A percentile compares a stretch with the other conserved stretches of the same genome.
Evolutionary conservation across 2,329 filamentous ascomycete species (phyloP).

Genomic region (Gyromitra esculenta): DNA sequence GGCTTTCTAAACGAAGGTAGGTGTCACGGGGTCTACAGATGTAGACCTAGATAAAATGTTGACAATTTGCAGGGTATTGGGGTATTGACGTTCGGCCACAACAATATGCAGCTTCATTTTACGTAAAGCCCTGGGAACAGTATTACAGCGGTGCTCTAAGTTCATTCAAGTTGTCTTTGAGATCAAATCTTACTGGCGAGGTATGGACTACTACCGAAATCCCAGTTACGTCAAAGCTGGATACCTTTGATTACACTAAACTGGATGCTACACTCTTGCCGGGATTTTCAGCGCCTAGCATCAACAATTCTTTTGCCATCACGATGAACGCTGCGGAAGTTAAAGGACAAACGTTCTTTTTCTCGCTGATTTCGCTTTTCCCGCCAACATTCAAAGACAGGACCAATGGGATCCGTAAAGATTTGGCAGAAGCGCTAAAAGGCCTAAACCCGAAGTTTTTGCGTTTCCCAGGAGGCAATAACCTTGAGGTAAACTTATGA

Average conservation of each 20-base stretch:
- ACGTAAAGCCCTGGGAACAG: constrained; percentile 65
- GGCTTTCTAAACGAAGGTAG: constrained; percentile 65
- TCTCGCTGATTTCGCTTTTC: constrained; percentile 70
- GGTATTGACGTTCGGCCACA: constrained; percentile 65
- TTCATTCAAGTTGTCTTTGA: constrained; percentile 64
- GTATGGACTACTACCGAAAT: constrained; percentile 58
- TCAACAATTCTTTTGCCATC: constrained; percentile 68
- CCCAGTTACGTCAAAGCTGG: constrained; percentile 61
- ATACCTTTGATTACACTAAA: constrained; percentile 65
- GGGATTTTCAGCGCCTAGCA: constrained; percentile 64
- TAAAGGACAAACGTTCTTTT: constrained; percentile 64
- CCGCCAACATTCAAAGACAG: constrained; percentile 69
- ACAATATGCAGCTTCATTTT: constrained; percentile 66
- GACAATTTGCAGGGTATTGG: constrained; percentile 63
- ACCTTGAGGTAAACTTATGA: constrained; percentile 61
- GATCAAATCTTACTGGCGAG: constrained; percentile 62
- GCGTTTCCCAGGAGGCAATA: constrained; percentile 73
- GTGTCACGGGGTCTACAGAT: background rate
- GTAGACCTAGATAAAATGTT: constrained; percentile 16
- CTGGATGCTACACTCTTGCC: constrained; percentile 64
- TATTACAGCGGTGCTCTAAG: constrained; percentile 57
- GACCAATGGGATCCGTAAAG: constrained; percentile 68
- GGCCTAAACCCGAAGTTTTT: constrained; percentile 68
- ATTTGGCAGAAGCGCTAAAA: constrained; percentile 67
- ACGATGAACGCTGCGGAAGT: constrained; percentile 65